phyloP scores from a whole-genome alignment of 2,329 filamentous ascomycete species.

The Fonsecaea monophora region DNA sequence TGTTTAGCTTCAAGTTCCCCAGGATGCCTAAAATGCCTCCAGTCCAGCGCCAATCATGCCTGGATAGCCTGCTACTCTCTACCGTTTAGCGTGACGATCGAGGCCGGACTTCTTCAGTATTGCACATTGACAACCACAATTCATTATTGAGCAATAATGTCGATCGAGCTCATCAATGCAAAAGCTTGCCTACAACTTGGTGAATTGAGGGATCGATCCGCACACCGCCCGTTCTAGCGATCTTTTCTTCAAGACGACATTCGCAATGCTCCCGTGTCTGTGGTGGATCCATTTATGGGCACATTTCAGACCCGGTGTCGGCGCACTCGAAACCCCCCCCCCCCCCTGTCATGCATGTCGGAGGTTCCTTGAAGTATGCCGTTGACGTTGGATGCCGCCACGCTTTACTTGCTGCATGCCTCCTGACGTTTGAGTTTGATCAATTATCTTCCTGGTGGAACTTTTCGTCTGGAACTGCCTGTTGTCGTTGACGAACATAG shows the following conservation, averaged over 20 bases:
- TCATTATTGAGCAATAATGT: not conserved
- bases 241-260: not conserved
- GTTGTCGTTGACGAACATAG: not conserved
- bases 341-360: not conserved
- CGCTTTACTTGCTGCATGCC: not conserved
- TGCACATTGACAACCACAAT: not conserved
- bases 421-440: slow-evolving; percentile 1
- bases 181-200: not conserved
- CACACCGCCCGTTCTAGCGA: not conserved
- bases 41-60: slow-evolving; percentile 2
- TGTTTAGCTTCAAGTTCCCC: slow-evolving; percentile 15
- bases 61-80: slow-evolving; percentile 11
- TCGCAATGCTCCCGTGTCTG: not conserved
- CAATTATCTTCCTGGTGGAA: not conserved
- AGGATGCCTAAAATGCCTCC: slow-evolving; percentile 13
- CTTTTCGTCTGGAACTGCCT: not conserved
- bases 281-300: not conserved
- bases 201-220: not conserved
- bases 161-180: not conserved
- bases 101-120: not conserved
- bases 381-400: not conserved
- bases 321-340: not conserved
- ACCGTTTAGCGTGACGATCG: slow-evolving; percentile 9
- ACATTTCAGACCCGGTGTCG: not conserved
- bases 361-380: not conserved